phyloP scores from a whole-genome alignment of 768 basidiomycete species.

The Lentinula sp. region DNA sequence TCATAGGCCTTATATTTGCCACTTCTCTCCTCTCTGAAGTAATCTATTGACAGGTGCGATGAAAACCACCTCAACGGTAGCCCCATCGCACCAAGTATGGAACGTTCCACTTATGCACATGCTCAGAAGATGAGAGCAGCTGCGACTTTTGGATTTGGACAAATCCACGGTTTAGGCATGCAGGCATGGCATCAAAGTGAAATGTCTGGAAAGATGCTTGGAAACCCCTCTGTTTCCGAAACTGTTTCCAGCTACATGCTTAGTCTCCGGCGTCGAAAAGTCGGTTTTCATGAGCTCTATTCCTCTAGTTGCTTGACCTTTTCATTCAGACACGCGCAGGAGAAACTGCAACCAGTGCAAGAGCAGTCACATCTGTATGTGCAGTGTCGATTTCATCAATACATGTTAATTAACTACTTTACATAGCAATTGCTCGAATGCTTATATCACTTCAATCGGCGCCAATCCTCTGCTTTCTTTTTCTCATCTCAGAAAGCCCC shows the following conservation, averaged over 20 bases:
- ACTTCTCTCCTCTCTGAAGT: too few relatives aligned
- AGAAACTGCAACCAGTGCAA: conserved; percentile 12
- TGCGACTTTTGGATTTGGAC: too few relatives aligned
- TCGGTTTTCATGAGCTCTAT: not conserved
- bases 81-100: not conserved
- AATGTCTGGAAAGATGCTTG: not conserved
- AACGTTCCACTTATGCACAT: conserved; percentile 7
- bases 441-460: too few relatives aligned
- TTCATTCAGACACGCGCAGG: conserved; percentile 10
- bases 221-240: conserved; percentile 16
- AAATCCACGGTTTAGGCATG: conserved; percentile 5
- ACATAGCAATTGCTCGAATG: too few relatives aligned
- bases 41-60: conserved; percentile 10
- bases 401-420: too few relatives aligned
- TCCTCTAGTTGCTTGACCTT: not conserved
- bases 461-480: too few relatives aligned
- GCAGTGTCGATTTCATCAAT: too few relatives aligned
- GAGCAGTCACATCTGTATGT: too few relatives aligned
- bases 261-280: conserved; percentile 7
- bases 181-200: conserved; percentile 13
- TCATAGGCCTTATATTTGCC: too few relatives aligned
- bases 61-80: conserved; percentile 6
- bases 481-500: too few relatives aligned
- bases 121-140: too few relatives aligned
- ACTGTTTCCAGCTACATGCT: conserved; percentile 14